Conservation (phyloP, 2,329 filamentous ascomycete species). For the Neurospora crassa region DNA sequence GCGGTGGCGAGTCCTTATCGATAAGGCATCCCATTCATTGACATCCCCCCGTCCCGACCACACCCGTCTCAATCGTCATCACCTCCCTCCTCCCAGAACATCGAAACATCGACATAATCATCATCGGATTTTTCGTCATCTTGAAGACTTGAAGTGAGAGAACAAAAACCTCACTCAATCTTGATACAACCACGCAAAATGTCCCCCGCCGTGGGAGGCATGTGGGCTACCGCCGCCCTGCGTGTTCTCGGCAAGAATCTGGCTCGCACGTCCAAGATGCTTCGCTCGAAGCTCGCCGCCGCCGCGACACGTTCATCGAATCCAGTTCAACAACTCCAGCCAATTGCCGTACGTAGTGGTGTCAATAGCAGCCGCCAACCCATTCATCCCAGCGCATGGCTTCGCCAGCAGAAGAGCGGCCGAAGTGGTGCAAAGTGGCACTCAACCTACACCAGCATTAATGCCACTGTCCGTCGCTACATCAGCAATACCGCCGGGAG, state of each 20-base stretch:
- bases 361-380: conserved; percentile 35
- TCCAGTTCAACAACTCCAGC: conserved; percentile 31
- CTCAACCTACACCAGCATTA: conserved; percentile 36
- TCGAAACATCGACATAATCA: neutral
- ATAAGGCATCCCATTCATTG: neutral
- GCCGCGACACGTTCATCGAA: conserved; percentile 33
- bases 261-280: conserved; percentile 31
- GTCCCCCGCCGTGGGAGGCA: conserved; percentile 42
- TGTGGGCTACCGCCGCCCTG: conserved; percentile 47
- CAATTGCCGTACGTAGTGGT: conserved; percentile 32
- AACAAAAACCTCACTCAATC: neutral
- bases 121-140: neutral
- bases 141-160: neutral
- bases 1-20: neutral
- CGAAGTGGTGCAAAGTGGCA: conserved; percentile 37
- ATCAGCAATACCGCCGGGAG: conserved; percentile 31
- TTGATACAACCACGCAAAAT: conserved; percentile 29
- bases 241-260: conserved; percentile 44
- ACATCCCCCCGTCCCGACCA: neutral
- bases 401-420: conserved; percentile 36
- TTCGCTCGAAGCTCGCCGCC: conserved; percentile 39
- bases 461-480: conserved; percentile 40
- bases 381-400: conserved; percentile 40
- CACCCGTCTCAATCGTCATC: neutral
- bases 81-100: neutral